These are phyloP conservation scores for Plenodomus lindquistii DNA, from an alignment of 2,329 filamentous ascomycete genomes.

Conservation along the genomic window DNA sequence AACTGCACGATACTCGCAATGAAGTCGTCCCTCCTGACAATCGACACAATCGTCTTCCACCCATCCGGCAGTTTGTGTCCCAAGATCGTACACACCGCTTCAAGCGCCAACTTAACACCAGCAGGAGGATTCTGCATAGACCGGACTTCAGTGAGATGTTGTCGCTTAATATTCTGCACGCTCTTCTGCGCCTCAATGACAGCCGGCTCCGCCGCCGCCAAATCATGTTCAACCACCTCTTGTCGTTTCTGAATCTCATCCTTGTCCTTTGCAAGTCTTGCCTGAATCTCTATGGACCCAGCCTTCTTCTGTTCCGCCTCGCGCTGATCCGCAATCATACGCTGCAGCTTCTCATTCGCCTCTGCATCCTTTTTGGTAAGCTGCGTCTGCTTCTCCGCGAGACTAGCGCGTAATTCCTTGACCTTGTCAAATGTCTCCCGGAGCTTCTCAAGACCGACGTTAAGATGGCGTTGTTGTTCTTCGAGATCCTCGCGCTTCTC, in stretches of 20 bases:
- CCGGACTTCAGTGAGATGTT: slow-evolving; percentile 94
- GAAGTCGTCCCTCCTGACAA: slow-evolving; percentile 92
- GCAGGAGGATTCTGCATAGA: slow-evolving; percentile 93
- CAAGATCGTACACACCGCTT: slow-evolving; percentile 93
- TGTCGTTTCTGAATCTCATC: slow-evolving; percentile 80
- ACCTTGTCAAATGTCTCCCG: slow-evolving; percentile 98
- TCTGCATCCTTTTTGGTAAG: slow-evolving; percentile 92
- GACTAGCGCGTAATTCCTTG: slow-evolving; percentile 82
- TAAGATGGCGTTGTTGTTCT: slow-evolving; percentile 97
- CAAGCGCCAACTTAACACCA: slow-evolving; percentile 88
- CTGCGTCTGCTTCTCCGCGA: slow-evolving; percentile 92
- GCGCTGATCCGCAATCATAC: slow-evolving; percentile 94
- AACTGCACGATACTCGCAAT: slow-evolving; percentile 98
- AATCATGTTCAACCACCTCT: slow-evolving; percentile 82
- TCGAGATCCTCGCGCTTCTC: slow-evolving; percentile 98
- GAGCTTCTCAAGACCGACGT: slow-evolving; percentile 96
- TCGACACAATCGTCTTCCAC: slow-evolving; percentile 88
- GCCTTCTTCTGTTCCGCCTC: slow-evolving; percentile 91
- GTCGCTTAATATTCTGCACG: slow-evolving; percentile 97
- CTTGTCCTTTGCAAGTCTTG: slow-evolving; percentile 85
- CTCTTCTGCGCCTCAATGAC: slow-evolving; percentile 92
- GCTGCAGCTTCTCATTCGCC: slow-evolving; percentile 94
- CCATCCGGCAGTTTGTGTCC: slow-evolving; percentile 80
- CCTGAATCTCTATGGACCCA: slow-evolving; percentile 86
- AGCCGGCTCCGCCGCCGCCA: slow-evolving; percentile 89